Evolutionary conservation across 2,329 filamentous ascomycete species (phyloP), one percentile per base, ranked within the genome.

Genomic region (Ciborinia camelliae): DNA sequence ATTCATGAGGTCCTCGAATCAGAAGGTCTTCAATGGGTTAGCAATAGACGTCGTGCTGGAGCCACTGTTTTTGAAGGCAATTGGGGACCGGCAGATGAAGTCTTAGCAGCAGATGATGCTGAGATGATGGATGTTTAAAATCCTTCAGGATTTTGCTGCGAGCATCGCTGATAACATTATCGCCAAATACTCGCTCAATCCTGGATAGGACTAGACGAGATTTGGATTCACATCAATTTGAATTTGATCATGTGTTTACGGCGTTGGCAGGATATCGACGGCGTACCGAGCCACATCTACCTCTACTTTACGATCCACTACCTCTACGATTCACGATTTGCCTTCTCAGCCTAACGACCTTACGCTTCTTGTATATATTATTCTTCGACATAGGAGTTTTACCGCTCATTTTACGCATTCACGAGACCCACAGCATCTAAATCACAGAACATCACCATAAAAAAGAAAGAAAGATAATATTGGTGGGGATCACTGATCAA

Each of bases 31-130:
- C 84, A 83, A 67, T 99, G 95, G 90, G 89, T 96, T 39, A 84
- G 87, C 63, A 79, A 81, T 59, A 87, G 92, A 68, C 87, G 92
- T 63, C 87, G 90, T 63, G 91, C 92, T 14, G 91, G 92, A 52
- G 95, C 95, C n/a, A 97, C 92, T 0, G 88, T 99, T 62, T 99
- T 90, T 72, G 95, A 99, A 79, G 95, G 95, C 68, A 95, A 91
- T 75, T 99, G 93, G 90, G 95, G 95, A 4, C 94, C 94, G 39
- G 88, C 80, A n/a, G 81, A 84, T 61, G 76, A 81, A 58, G 74
- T 79, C 39, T 71, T 76, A 32, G 71, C 69, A 28, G 74, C 69
- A 28, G 74, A 75, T 61, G 75, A 76, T 70, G 72, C 73, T 37
- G 75, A 76, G 62, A 76, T 76, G 75, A 75, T 75, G 69, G 74